Base-by-base conservation (phyloP, 2,329 filamentous ascomycete species). In the Hysterium pulicare region DNA sequence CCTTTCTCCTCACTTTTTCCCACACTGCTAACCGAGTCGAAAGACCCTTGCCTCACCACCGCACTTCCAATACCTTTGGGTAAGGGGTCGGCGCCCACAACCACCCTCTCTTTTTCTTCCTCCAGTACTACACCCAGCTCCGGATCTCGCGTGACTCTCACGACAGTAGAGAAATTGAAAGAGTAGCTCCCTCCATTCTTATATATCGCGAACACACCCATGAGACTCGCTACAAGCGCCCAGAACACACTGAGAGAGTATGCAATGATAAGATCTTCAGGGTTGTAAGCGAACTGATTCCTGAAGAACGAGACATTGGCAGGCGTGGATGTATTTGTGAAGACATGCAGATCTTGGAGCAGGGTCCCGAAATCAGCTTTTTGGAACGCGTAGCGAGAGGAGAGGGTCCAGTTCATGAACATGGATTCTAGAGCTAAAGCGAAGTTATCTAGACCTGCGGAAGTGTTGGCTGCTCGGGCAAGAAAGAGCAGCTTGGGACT, bases 131-230 rank as follows among this genome's bases (percentile, higher is more conserved):
- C 5, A 10, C 15, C 21, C 16, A 23, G 21, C 7, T 37, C 8
- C 16, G 34, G 34, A 24, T 23, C 34, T 24, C 34, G 21, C 24
- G 19, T 37, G 5, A 37, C 34, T 36, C 17, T 36, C 6, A 37
- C 11, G 13, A 37, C n/a, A 9, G 19, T 23, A 11, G 19, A 9
- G 34, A 37, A 37, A 5, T 15, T 23, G n/a, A 21, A n/a, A 10
- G 8, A 4, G 34, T 23, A 37, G 16, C 6, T 20, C 7, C 19
- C 20, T 13, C 20, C 16, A 22, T 37, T 37, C 34, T 37, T 19
- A 24, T 17, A 11, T 8, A 37, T 23, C 17, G 19, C 34, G 21
- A 37, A 5, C 7, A 8, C 11, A 22, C 19, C 20, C 6, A 37
- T 17, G 6, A 22, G 11, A 3, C 21, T 24, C 10, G 17, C 21